phyloP scores from a whole-genome alignment of 2,329 filamentous ascomycete species.

The Gnomoniopsis sp. region DNA sequence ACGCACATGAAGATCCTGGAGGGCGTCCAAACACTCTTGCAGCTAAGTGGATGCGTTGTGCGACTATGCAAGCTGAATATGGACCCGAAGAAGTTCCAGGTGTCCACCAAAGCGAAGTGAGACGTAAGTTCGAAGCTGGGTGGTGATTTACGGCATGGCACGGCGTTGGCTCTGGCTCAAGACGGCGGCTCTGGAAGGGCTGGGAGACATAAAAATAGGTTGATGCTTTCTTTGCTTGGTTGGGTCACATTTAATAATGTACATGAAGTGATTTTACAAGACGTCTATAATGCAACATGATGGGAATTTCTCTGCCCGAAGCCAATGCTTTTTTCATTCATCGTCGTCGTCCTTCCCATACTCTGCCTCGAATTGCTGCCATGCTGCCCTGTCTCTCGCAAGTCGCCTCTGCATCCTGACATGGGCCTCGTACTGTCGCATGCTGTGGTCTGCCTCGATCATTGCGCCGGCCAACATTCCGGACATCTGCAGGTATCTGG shows the following conservation, averaged over 20 bases:
- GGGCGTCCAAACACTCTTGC: conserved; percentile 89
- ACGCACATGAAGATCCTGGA: conserved; percentile 99
- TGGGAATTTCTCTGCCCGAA: not conserved
- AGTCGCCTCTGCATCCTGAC: conserved; percentile 63
- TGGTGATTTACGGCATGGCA: conserved; percentile 15
- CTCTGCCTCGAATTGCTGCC: conserved; percentile 65
- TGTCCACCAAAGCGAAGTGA: conserved; percentile 30
- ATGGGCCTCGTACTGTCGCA: conserved; percentile 64
- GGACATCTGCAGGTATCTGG: conserved; percentile 79
- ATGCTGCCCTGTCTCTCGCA: conserved; percentile 62
- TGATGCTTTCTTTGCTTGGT: conserved; percentile 6
- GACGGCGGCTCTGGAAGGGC: conserved; percentile 13
- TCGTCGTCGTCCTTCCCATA: conserved; percentile 44
- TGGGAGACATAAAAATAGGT: conserved; percentile 4
- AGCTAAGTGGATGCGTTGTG: conserved; percentile 88
- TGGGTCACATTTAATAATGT: conserved; percentile 17
- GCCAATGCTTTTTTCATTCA: conserved; percentile 4
- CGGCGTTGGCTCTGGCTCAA: conserved; percentile 18
- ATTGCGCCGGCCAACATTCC: conserved; percentile 77
- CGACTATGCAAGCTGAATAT: conserved; percentile 94
- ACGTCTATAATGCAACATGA: conserved; percentile 10
- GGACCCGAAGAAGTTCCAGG: conserved; percentile 77
- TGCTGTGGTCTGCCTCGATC: conserved; percentile 68
- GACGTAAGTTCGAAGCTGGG: not conserved
- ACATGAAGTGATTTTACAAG: conserved; percentile 11